These are phyloP conservation scores for Penicillium sp. DNA, from an alignment of 2,329 filamentous ascomycete species.

Conservation along the genomic window DNA sequence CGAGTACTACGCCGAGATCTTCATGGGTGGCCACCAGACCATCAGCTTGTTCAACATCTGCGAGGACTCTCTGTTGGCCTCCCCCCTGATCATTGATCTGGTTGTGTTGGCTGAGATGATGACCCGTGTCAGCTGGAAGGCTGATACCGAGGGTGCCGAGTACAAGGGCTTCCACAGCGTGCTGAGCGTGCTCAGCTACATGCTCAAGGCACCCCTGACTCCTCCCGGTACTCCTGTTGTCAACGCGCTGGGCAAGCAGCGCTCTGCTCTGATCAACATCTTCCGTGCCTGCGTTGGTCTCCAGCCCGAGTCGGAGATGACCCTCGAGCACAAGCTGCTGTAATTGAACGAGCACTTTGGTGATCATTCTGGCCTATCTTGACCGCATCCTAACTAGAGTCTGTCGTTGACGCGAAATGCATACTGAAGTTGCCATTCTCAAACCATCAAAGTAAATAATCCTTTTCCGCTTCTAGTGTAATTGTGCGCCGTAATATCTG, in stretches of 20 bases:
- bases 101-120: constrained; percentile 95
- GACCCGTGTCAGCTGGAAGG: constrained; percentile 95
- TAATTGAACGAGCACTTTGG: constrained; percentile 40
- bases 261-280: constrained; percentile 92
- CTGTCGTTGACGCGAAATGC: constrained; percentile 26
- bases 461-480: not conserved
- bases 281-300: constrained; percentile 97
- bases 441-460: not conserved
- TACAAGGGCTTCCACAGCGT: constrained; percentile 97
- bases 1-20: constrained; percentile 99
- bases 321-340: constrained; percentile 96
- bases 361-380: not conserved
- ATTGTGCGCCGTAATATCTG: not conserved
- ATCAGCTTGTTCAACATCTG: constrained; percentile 99
- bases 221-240: constrained; percentile 93
- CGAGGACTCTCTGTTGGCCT: constrained; percentile 95
- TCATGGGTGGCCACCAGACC: constrained; percentile 97
- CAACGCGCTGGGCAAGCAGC: constrained; percentile 95
- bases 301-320: constrained; percentile 98
- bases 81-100: constrained; percentile 95
- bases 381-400: constrained; percentile 25
- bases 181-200: constrained; percentile 95
- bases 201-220: constrained; percentile 93
- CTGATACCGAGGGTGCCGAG: constrained; percentile 60
- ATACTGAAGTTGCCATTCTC: constrained; percentile 10